Evolutionary conservation across 192 early-diverging fungal species (phyloP).

Genomic region (Thoreauomyces humboldtii): DNA sequence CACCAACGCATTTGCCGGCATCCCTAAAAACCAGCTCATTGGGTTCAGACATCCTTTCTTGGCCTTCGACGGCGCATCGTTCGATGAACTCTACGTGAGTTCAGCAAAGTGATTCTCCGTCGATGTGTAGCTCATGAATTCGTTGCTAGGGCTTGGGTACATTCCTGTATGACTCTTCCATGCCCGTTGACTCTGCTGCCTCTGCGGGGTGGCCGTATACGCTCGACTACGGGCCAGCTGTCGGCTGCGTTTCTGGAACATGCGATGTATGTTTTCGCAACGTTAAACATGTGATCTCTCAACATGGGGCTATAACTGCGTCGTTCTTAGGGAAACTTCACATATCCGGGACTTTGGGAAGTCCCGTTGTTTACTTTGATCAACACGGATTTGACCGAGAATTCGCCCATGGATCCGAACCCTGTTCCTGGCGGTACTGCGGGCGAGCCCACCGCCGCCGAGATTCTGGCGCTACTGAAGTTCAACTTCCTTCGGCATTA

Average conservation of each 20-base stretch:
- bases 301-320: too few species aligned
- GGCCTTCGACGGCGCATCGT: constrained; percentile 21
- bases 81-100: background rate
- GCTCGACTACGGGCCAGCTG: constrained; percentile 53
- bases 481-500: constrained; percentile 33
- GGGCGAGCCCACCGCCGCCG: constrained; percentile 12
- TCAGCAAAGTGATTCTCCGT: too few species aligned
- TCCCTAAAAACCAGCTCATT: constrained; percentile 25
- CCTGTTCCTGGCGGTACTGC: background rate
- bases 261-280: too few species aligned
- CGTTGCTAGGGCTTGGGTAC: background rate
- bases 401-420: constrained; percentile 31
- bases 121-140: too few species aligned
- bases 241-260: constrained; percentile 2
- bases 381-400: constrained; percentile 17
- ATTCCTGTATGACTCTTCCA: constrained; percentile 32
- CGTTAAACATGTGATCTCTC: too few species aligned
- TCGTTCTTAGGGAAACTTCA: too few species aligned
- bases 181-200: background rate
- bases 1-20: constrained; percentile 27
- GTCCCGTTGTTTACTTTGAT: constrained; percentile 34
- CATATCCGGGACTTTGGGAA: constrained; percentile 38
- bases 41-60: constrained; percentile 43
- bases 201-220: constrained; percentile 62
- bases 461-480: constrained; percentile 20